Evolutionary conservation across 2,329 filamentous ascomycete genomes (phyloP).

Genomic region (Aspergillus caelatus): DNA sequence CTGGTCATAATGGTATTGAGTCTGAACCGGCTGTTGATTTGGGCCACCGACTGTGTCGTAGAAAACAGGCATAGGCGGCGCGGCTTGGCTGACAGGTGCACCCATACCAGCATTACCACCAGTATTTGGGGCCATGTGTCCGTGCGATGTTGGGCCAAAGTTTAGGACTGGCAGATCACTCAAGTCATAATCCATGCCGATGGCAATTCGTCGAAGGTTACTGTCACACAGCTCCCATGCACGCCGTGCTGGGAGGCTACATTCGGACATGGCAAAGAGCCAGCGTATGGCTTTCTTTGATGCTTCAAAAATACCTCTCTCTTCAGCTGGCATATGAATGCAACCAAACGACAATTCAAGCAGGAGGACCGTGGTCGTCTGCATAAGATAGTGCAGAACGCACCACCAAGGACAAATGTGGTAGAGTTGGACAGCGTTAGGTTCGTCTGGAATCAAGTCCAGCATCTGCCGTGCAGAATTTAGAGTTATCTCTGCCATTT

Average conservation of each 20-base stretch:
- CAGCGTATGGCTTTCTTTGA: constrained; percentile 48
- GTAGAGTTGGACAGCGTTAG: constrained; percentile 45
- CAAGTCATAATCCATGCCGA: constrained; percentile 39
- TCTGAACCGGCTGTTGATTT: neutral
- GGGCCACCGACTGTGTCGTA: neutral
- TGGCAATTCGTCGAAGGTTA: constrained; percentile 37
- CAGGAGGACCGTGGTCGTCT: constrained; percentile 47
- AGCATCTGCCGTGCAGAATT: constrained; percentile 43
- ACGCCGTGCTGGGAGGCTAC: constrained; percentile 42
- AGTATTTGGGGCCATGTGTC: neutral
- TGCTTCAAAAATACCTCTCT: constrained; percentile 36
- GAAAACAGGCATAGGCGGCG: neutral
- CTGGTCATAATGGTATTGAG: neutral
- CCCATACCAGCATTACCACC: neutral
- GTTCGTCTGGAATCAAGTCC: constrained; percentile 45
- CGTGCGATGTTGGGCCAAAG: constrained; percentile 16
- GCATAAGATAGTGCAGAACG: constrained; percentile 50
- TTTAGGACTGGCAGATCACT: constrained; percentile 35
- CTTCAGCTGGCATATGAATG: constrained; percentile 47
- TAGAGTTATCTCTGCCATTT: constrained; percentile 42
- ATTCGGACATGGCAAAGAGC: constrained; percentile 45
- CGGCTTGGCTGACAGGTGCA: neutral
- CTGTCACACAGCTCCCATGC: constrained; percentile 47
- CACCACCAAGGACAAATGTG: constrained; percentile 49
- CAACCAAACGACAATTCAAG: constrained; percentile 50